Evolutionary conservation across 148 eudicot species (phyloP), one percentile per base, ranked within the genome.

Genomic region (Selenicereus undatus): DNA sequence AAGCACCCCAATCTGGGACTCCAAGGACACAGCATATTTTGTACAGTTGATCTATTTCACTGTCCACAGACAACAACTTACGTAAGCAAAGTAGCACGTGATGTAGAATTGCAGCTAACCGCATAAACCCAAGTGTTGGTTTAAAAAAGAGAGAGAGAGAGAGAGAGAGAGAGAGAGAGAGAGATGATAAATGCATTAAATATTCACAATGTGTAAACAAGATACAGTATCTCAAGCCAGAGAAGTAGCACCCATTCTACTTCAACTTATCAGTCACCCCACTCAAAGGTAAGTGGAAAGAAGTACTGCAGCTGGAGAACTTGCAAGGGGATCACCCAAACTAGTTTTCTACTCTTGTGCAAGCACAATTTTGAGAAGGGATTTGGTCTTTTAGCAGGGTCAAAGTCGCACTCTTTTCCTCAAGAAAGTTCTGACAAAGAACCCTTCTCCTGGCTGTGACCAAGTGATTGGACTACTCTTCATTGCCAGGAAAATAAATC

Each of bases 21-120:
- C 98, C 98, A 86, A 95, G 93, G 75, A 95, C 89, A 87, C 94
- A 82, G 81, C 97, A 95, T 89, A 95, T 95, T 88, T 95, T 95
- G 91, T 91, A 85, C 83, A 91, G 81, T 73, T 95, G 96, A 86
- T 95, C 98, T 70, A 84, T 87, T 89, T 93, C 98, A 92, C 98
- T 95, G 98, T 60, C 56, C 86, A 86, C 16, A 42, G 54, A 71
- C 74, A 64, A 24, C 30, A 79, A 76, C 62, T 14, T 39, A 48
- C 58, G 56, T 81, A 43, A 81, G 78, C 22, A 48, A 24, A 80
- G 11, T 71, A 76, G 32, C 35, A 64, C 17, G 65, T 45, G 74
- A 45, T 4, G 18, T 18, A 56, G 51, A 21, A 32, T 32, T 2
- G 32, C 2, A 32, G 32, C 32, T 35, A n/a, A 74, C 11, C 74